Percentiles rank a stretch among this genome's conserved stretches.
Conservation (phyloP, 129 eudicot genomes). For the Solidago caesia region DNA sequence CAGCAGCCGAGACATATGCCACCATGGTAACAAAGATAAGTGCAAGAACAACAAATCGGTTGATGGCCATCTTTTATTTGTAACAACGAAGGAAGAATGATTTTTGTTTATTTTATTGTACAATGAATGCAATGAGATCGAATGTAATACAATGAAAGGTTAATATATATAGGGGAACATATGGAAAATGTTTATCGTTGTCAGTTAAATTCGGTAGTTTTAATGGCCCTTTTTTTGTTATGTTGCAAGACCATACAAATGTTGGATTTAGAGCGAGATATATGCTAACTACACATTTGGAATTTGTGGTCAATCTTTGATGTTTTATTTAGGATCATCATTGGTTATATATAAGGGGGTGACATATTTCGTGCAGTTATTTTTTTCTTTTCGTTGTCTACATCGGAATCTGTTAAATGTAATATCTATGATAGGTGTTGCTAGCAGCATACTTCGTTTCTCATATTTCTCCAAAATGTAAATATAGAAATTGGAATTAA, state of each 20-base stretch:
- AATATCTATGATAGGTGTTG: no score
- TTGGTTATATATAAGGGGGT: neutral
- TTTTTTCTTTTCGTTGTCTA: no score
- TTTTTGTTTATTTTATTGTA: conserved; percentile 19
- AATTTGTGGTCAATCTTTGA: conserved; percentile 9
- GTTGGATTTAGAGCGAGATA: conserved; percentile 3
- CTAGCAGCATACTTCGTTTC: no score
- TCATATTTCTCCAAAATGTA: no score
- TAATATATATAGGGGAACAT: conserved; percentile 17
- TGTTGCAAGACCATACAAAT: conserved; percentile 22
- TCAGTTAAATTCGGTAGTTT: conserved; percentile 19
- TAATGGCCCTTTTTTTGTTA: conserved; percentile 15
- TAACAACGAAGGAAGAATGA: conserved; percentile 14
- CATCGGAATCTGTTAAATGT: no score
- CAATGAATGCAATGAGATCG: conserved; percentile 25
- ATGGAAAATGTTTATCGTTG: conserved; percentile 21
- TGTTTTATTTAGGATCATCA: neutral
- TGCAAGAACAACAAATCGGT: conserved; percentile 40
- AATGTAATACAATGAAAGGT: conserved; percentile 15
- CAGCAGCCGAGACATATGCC: conserved; percentile 40
- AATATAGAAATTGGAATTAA: neutral
- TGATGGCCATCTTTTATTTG: conserved; percentile 42
- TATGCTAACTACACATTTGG: neutral
- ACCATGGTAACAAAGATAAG: conserved; percentile 42
- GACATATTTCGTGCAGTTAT: no score